A percentile compares a stretch with the other conserved stretches of the same genome.
These are phyloP conservation scores for Aschersonia sp. DNA, from an alignment of 2,329 filamentous ascomycete species.

Conservation along the genomic window DNA sequence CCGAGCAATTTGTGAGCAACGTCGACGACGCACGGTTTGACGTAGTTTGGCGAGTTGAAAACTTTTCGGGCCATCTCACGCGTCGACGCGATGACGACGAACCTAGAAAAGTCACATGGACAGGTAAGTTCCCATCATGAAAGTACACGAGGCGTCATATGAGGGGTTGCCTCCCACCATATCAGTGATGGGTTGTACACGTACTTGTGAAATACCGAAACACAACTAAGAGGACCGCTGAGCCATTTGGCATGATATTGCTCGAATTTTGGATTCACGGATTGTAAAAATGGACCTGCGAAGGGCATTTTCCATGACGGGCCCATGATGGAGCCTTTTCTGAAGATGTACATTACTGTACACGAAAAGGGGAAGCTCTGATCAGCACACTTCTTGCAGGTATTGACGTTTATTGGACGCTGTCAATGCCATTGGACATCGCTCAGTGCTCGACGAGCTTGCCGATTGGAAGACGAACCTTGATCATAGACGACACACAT, in stretches of 20 bases:
- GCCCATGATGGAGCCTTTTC: conserved; percentile 64
- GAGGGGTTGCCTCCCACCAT: conserved; percentile 1
- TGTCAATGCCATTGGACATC: not conserved
- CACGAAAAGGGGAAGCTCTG: not conserved
- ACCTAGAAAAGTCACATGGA: conserved; percentile 34
- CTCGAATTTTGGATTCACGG: conserved; percentile 80
- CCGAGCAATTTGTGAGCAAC: conserved; percentile 87
- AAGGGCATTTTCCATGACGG: conserved; percentile 68
- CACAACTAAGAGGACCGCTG: conserved; percentile 84
- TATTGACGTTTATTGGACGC: not conserved
- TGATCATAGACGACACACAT: conserved; percentile 77
- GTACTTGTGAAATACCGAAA: conserved; percentile 98
- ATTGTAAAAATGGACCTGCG: conserved; percentile 91
- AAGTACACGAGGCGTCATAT: not conserved
- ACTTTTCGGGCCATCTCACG: conserved; percentile 94
- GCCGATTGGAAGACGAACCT: conserved; percentile 40
- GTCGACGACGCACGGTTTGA: conserved; percentile 95
- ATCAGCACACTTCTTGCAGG: not conserved
- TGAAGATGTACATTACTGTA: conserved; percentile 58
- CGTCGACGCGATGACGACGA: conserved; percentile 90
- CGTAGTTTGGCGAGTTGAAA: conserved; percentile 82
- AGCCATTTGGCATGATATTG: conserved; percentile 88
- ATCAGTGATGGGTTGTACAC: conserved; percentile 10
- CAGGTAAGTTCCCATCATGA: not conserved
- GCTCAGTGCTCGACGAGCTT: not conserved